These are phyloP conservation scores for Phytophthora podocarpi DNA, from an alignment of 352 stramenopile species.

Conservation along the genomic window DNA sequence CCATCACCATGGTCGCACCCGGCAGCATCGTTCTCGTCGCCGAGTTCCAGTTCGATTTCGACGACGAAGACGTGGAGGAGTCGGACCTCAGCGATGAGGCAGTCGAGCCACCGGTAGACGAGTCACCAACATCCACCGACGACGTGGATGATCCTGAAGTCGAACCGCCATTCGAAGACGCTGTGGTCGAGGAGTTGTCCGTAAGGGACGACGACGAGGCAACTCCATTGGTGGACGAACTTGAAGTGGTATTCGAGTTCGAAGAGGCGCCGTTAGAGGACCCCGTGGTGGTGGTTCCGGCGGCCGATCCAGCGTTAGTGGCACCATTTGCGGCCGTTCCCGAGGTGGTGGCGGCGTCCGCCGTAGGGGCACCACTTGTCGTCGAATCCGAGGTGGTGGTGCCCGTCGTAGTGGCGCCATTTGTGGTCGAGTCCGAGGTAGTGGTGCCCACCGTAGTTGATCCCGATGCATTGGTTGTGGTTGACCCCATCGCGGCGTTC, in stretches of 20 bases:
- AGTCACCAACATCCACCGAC: constrained; percentile 22
- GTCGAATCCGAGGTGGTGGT: too few species aligned
- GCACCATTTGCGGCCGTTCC: not conserved
- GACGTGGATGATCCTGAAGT: constrained; percentile 5
- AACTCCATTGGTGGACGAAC: constrained; percentile 7
- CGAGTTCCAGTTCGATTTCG: constrained; percentile 13
- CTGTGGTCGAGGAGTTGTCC: constrained; percentile 7
- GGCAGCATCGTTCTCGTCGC: not conserved
- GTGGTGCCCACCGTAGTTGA: not conserved
- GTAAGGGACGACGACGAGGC: not conserved
- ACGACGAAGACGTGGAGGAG: constrained; percentile 14
- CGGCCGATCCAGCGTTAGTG: not conserved
- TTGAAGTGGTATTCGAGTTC: constrained; percentile 12
- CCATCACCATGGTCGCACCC: constrained; percentile 1
- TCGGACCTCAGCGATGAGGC: constrained; percentile 12
- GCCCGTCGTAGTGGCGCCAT: not conserved
- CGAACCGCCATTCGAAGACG: constrained; percentile 2
- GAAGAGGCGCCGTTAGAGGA: not conserved
- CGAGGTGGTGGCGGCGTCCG: too few species aligned
- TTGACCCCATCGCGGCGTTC: not conserved
- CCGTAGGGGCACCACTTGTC: too few species aligned
- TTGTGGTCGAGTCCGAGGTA: not conserved
- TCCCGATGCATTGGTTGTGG: not conserved
- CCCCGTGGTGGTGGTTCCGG: not conserved
- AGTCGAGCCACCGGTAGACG: constrained; percentile 9